Percentiles rank a stretch among this genome's conserved stretches.
Conservation (phyloP, 257 asterid genomes). For the Solanum clarkiae region DNA sequence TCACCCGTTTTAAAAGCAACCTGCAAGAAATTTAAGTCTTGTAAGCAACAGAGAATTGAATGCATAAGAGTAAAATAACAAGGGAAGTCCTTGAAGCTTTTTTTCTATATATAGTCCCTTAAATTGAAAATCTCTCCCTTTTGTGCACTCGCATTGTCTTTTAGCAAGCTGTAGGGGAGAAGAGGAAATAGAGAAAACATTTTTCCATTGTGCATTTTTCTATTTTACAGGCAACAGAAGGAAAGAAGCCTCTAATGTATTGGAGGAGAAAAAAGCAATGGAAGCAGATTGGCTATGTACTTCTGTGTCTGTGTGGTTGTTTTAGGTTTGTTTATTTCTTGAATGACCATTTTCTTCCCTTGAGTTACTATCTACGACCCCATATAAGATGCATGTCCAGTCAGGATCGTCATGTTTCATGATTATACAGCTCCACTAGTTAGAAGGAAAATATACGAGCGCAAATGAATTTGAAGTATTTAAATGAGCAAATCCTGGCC, state of each 20-base stretch:
- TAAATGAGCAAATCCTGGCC: not conserved
- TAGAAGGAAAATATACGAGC: not conserved
- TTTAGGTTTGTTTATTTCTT: not conserved
- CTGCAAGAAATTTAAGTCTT: constrained; percentile 25
- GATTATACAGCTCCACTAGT: not conserved
- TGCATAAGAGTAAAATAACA: not conserved
- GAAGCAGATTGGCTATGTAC: not conserved
- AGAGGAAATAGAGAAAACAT: not conserved
- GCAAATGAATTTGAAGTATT: not conserved
- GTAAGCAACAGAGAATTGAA: not conserved
- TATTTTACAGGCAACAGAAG: not conserved
- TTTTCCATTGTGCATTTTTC: not conserved
- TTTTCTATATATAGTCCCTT: not conserved
- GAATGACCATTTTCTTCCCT: not conserved
- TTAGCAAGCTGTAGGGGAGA: not conserved
- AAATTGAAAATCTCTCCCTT: not conserved
- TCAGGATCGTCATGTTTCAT: not conserved
- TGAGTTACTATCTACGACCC: not conserved
- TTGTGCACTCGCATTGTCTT: not conserved
- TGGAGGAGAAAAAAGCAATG: not conserved
- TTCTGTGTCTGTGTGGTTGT: not conserved
- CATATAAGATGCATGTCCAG: not conserved
- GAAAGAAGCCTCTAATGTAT: not conserved
- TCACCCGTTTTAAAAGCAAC: constrained; percentile 96
- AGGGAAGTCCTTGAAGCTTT: not conserved